Evolutionary conservation across 352 stramenopile species (phyloP).

Genomic region (Globisporangium paddicum): DNA sequence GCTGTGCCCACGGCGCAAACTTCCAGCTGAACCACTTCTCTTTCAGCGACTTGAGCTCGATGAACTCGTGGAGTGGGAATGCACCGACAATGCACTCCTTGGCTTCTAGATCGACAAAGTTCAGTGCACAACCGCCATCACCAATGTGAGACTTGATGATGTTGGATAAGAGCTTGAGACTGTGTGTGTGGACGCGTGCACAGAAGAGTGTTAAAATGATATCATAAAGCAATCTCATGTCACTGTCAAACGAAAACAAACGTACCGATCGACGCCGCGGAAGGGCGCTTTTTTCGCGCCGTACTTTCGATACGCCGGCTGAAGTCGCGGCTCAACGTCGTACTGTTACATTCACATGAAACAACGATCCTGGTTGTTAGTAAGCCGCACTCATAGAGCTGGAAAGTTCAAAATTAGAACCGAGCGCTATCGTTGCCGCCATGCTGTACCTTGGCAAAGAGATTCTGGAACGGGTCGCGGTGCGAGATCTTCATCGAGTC

Average conservation of each 20-base stretch:
- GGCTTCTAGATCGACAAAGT: constrained; percentile 41
- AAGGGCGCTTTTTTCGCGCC: constrained; percentile 66
- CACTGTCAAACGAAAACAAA: too few relatives aligned
- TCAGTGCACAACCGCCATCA: constrained; percentile 58
- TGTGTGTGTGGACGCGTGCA: too few relatives aligned
- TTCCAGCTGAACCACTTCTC: constrained; percentile 65
- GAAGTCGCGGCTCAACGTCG: constrained; percentile 57
- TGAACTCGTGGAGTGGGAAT: constrained; percentile 54
- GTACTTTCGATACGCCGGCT: constrained; percentile 65
- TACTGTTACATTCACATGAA: constrained; percentile 21
- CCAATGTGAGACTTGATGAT: constrained; percentile 50
- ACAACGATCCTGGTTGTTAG: neutral
- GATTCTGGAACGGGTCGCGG: constrained; percentile 59
- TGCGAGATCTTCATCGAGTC: constrained; percentile 41
- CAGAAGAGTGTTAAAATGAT: too few relatives aligned
- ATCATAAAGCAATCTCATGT: too few relatives aligned
- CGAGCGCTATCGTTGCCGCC: too few relatives aligned
- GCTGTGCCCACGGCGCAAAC: constrained; percentile 54
- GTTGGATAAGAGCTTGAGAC: constrained; percentile 71
- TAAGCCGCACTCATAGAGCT: neutral
- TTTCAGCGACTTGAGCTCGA: constrained; percentile 43
- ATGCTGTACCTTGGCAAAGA: constrained; percentile 49
- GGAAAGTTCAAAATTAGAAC: too few relatives aligned
- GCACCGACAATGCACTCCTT: constrained; percentile 54
- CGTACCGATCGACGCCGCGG: constrained; percentile 58